Percentiles rank a stretch among this genome's conserved stretches.
phyloP scores from a whole-genome alignment of 371 early-diverging fungal genomes.

The Apophysomyces trapeziformis region DNA sequence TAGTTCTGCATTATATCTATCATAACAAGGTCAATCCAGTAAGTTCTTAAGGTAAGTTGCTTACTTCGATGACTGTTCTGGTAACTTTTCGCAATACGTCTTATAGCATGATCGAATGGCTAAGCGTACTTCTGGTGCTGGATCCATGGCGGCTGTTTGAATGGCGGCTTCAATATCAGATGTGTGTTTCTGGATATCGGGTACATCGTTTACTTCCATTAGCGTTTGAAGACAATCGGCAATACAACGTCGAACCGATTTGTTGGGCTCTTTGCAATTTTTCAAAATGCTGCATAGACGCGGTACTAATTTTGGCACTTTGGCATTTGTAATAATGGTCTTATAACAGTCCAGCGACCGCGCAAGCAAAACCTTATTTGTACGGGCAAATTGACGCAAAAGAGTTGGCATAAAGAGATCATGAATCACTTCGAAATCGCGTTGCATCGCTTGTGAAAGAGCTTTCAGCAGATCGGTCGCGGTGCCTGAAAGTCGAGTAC shows the following conservation, averaged over 20 bases:
- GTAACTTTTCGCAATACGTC: slow-evolving; percentile 44
- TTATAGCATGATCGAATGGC: slow-evolving; percentile 47
- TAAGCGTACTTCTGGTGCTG: slow-evolving; percentile 55
- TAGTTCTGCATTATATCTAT: not conserved
- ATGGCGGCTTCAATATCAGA: slow-evolving; percentile 47
- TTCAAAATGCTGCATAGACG: slow-evolving; percentile 35
- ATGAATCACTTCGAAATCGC: slow-evolving; percentile 46
- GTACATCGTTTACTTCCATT: slow-evolving; percentile 41
- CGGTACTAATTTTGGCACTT: slow-evolving; percentile 40
- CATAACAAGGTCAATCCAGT: not conserved
- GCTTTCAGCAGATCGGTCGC: slow-evolving; percentile 56
- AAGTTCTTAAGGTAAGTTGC: not conserved
- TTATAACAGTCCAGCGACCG: slow-evolving; percentile 47
- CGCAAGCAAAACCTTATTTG: slow-evolving; percentile 58
- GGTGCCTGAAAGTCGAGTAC: slow-evolving; percentile 56
- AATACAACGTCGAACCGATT: slow-evolving; percentile 41
- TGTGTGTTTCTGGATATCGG: slow-evolving; percentile 40
- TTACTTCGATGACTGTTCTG: slow-evolving; percentile 36
- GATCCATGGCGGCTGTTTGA: slow-evolving; percentile 50
- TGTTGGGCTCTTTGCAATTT: slow-evolving; percentile 35
- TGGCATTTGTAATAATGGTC: slow-evolving; percentile 42
- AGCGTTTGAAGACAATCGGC: slow-evolving; percentile 46
- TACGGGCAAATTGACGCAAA: slow-evolving; percentile 56
- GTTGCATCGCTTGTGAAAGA: slow-evolving; percentile 46
- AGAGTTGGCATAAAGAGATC: slow-evolving; percentile 50